These are phyloP conservation scores for Fragaria iinumae DNA, from an alignment of 306 rosid genomes.

Conservation along the genomic window DNA sequence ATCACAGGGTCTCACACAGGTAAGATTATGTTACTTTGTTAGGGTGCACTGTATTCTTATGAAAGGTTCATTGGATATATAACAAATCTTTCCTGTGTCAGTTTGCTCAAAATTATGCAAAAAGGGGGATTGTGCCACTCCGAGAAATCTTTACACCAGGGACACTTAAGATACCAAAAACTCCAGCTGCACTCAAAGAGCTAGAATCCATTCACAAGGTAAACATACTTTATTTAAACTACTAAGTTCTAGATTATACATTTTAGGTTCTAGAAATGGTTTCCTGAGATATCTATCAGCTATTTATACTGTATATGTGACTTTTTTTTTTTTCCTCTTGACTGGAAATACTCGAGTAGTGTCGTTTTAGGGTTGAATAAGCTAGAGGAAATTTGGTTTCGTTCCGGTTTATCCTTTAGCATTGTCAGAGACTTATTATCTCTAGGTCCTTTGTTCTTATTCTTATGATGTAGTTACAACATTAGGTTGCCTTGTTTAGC, in stretches of 20 bases:
- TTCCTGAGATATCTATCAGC: neutral
- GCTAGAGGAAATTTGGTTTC: too few species aligned
- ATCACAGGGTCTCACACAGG: conserved; percentile 86
- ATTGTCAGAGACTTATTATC: too few species aligned
- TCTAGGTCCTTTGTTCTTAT: too few species aligned
- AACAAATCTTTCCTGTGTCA: conserved; percentile 29
- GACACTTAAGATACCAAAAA: conserved; percentile 67
- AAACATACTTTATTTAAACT: neutral
- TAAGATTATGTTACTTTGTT: conserved; percentile 31
- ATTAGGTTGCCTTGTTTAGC: too few species aligned
- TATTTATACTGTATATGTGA: too few species aligned
- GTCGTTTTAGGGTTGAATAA: too few species aligned
- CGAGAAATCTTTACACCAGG: conserved; percentile 89
- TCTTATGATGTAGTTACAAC: too few species aligned
- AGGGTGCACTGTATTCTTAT: conserved; percentile 24
- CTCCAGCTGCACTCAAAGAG: conserved; percentile 70
- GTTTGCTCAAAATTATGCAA: conserved; percentile 81
- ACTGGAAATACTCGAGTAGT: neutral
- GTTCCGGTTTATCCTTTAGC: too few species aligned
- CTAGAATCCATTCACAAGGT: conserved; percentile 98
- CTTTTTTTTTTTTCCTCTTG: neutral
- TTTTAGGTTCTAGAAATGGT: neutral
- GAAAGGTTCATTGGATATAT: conserved; percentile 13
- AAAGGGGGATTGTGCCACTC: conserved; percentile 75
- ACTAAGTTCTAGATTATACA: neutral